phyloP scores from a whole-genome alignment of 1,284 basidiomycete genomes.

The Puccinia horiana region DNA sequence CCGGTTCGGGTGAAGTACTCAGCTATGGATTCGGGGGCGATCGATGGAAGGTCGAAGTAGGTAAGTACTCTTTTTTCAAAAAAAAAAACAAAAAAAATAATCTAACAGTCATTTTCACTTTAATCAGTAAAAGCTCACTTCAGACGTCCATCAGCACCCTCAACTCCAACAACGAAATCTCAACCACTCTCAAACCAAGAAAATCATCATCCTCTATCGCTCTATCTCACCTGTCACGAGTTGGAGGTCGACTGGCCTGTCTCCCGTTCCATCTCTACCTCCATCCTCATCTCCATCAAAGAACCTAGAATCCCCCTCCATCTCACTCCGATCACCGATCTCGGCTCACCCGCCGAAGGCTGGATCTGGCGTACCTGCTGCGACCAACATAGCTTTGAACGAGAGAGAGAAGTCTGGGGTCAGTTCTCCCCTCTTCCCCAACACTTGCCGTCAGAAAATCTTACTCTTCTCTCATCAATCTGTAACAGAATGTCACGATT shows the following conservation, averaged over 20 bases:
- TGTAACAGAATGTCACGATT: constrained; percentile 64
- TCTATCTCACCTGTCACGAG: constrained; percentile 42
- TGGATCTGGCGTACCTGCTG: constrained; percentile 36
- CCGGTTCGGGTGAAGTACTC: constrained; percentile 15
- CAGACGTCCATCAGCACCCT: constrained; percentile 28
- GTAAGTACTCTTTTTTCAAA: constrained; percentile 9
- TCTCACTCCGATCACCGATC: constrained; percentile 35
- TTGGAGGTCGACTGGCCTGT: constrained; percentile 36
- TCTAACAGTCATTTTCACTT: background rate
- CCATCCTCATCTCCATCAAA: constrained; percentile 30
- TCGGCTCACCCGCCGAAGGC: constrained; percentile 19
- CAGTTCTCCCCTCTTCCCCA: background rate
- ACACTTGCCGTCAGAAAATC: background rate
- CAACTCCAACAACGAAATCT: constrained; percentile 23
- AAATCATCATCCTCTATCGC: background rate
- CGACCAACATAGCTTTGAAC: constrained; percentile 35
- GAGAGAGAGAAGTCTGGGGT: constrained; percentile 44
- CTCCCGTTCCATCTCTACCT: constrained; percentile 27
- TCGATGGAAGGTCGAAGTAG: constrained; percentile 43
- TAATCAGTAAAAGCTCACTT: constrained; percentile 32
- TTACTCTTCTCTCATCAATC: background rate
- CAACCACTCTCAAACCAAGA: background rate
- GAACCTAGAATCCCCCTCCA: constrained; percentile 31
- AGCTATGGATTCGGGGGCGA: constrained; percentile 24
- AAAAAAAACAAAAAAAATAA: constrained; percentile 12